Base-by-base conservation (phyloP, 106 monocot species). In the Apostasia shenzhenica region DNA sequence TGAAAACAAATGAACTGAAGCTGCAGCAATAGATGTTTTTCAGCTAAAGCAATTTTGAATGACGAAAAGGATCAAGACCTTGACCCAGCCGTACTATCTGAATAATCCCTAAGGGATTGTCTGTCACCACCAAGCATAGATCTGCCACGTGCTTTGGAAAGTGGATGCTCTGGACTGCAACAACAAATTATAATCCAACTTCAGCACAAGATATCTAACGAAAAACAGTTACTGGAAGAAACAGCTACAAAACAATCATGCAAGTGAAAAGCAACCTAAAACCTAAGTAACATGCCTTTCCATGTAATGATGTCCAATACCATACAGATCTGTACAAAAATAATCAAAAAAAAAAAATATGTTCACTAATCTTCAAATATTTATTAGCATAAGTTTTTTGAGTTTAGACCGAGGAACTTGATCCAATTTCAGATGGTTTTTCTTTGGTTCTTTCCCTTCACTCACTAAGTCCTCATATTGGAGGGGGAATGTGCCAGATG, bases 111-210 rank as follows among this genome's bases (percentile, higher is more conserved):
- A 78, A 80, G 79, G 63, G 81, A 76, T 13, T 93, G 85, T 56
- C 74, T 86, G n/a, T 92, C 91, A 65, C 88, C 88, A 72, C 95
- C 72, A 63, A 88, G 91, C 74, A 91, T 86, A 26, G 91, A 91
- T 69, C 84, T 69, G 12, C 69, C 84, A 0, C 73, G 84, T 72
- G 86, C 80, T 79, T 76, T 80, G 60, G 67, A 74, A 71, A 89
- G 70, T 71, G 86, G 86, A 84, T 95, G 88, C 61, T 95, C 95
- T 68, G 95, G 95, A 77, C 95, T 95, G 84, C 78, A 88, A 40
- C 37, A 68, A 11, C 5, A 43, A 62, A n/a, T 62, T 44, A 62
- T 45, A 43, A 43, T 11, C 45, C 62, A 62, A 45, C 13, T 13
- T 62, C 4, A 62, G 44, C 4, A 59, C 37, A 59, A 7, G 1